A percentile compares a stretch with the other conserved stretches of the same genome.
Evolutionary conservation across 2,329 filamentous ascomycete genomes (phyloP).

Genomic region (Penicillium polonicum): DNA sequence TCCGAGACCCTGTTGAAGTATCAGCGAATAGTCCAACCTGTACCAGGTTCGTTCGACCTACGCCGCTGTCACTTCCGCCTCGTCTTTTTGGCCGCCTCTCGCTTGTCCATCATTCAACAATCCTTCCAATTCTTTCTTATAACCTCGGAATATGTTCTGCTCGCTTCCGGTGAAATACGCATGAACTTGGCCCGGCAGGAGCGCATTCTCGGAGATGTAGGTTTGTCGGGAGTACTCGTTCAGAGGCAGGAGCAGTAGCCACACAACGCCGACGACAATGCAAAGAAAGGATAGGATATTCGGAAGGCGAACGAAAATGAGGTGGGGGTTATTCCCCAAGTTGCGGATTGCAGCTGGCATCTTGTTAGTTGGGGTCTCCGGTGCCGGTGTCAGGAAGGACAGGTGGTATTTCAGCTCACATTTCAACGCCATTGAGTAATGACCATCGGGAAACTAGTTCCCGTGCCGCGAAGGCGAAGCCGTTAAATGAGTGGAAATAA

Average conservation of each 20-base stretch:
- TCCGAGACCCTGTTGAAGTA: slow-evolving; percentile 55
- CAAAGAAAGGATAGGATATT: slow-evolving; percentile 84
- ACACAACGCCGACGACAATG: slow-evolving; percentile 79
- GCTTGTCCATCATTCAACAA: slow-evolving; percentile 28
- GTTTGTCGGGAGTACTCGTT: slow-evolving; percentile 88
- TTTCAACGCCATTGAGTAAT: slow-evolving; percentile 41
- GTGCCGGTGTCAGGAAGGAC: slow-evolving; percentile 3
- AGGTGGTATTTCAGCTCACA: slow-evolving; percentile 25
- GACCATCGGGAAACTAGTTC: slow-evolving; percentile 27
- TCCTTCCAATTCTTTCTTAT: slow-evolving; percentile 75
- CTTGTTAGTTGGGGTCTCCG: slow-evolving; percentile 4
- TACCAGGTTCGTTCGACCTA: slow-evolving; percentile 21
- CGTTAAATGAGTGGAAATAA: slow-evolving; percentile 10
- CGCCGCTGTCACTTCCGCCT: slow-evolving; percentile 28
- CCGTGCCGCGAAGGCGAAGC: slow-evolving; percentile 20
- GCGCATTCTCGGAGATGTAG: slow-evolving; percentile 96
- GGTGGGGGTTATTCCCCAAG: slow-evolving; percentile 74
- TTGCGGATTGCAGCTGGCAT: slow-evolving; percentile 42
- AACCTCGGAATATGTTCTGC: slow-evolving; percentile 89
- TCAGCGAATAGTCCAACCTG: slow-evolving; percentile 16
- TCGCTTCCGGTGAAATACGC: slow-evolving; percentile 97
- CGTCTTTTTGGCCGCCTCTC: slow-evolving; percentile 30
- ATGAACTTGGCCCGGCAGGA: slow-evolving; percentile 93
- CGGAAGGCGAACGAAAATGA: slow-evolving; percentile 71
- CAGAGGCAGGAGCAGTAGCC: slow-evolving; percentile 85